Base-by-base conservation (phyloP, 148 eudicot species). In the Chenopodium suecicum region DNA sequence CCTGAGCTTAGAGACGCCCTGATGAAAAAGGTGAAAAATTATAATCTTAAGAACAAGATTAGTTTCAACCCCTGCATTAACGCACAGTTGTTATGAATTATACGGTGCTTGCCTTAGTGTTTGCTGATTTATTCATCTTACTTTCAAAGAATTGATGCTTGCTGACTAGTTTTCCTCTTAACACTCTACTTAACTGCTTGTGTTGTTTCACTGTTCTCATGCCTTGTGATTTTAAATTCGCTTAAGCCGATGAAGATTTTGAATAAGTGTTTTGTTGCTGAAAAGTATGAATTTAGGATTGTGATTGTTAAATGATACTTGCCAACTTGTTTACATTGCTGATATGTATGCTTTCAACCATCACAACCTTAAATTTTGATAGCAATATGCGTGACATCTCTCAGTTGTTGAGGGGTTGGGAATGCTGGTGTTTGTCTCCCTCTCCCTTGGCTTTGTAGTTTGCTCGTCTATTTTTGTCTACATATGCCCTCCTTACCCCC, bases 1-100 rank as follows among this genome's bases (percentile, higher is more conserved):
- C 98, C 93, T 31, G 97, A 94, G 87, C 93, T 97, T 34, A 91
- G 92, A 79, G 93, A 90, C 58, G 98, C 98, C 67, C 83, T 97
- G 80, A 65, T 85, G 78, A 82, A 78, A 75, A 97, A 97, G 99
- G 99, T 93, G 84, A 16, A 4, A 50, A 19, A 48, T 22, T 23
- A 12, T 2, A 75, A 31, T 7, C 10, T 73, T 32, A 66, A 52
- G 29, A 32, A 31, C 31, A 74, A 44, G 23, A 27, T 65, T 65
- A 22, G 22, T 32, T 29, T 8, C 16, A 63, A 80, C 19, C 13
- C 46, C 9, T 32, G 9, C 16, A 37, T 37, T 25, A 50, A 44
- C 12, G 58, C 2, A 0, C 58, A 1, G 41, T 4, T 54, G 31
- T 67, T 31, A 20, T 47, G 79, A 62, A 4, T 71, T 9, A 22